Percentiles rank a stretch among this genome's conserved stretches.
Conservation (phyloP, 1,284 basidiomycete genomes). For the Cystobasidiaceae sp. region DNA sequence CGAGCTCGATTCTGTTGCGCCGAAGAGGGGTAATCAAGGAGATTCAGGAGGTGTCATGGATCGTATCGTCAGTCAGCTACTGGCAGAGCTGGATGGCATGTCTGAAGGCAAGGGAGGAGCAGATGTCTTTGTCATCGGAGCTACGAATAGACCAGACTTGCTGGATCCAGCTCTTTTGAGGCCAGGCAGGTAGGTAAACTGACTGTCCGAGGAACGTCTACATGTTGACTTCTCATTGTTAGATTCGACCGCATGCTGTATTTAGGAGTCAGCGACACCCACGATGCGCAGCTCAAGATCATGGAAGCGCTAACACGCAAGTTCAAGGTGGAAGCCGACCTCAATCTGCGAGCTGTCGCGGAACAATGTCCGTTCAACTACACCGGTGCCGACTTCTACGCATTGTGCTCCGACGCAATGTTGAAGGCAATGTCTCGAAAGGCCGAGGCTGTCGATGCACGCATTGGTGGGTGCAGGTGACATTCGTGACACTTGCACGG, state of each 20-base stretch:
- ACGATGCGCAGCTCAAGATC: conserved; percentile 81
- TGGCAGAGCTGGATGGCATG: conserved; percentile 52
- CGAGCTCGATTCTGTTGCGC: conserved; percentile 51
- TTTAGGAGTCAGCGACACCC: conserved; percentile 82
- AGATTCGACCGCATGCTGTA: conserved; percentile 98
- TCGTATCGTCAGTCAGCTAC: conserved; percentile 49
- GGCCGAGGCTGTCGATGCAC: conserved; percentile 69
- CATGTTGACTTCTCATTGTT: not conserved
- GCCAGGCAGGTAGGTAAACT: conserved; percentile 45
- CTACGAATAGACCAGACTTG: conserved; percentile 51
- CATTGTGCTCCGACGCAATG: conserved; percentile 92
- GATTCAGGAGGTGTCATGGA: conserved; percentile 53
- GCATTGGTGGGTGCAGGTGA: conserved; percentile 54
- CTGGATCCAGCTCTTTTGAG: conserved; percentile 50
- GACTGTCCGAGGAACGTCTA: not conserved
- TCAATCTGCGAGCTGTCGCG: conserved; percentile 65
- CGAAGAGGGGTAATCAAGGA: conserved; percentile 51
- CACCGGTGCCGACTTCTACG: conserved; percentile 97
- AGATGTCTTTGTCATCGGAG: conserved; percentile 52
- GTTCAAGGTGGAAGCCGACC: conserved; percentile 70
- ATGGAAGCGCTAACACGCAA: conserved; percentile 86
- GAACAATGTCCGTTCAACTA: conserved; percentile 83
- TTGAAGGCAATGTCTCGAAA: conserved; percentile 89
- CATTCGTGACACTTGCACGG: not conserved
- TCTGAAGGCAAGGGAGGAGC: conserved; percentile 45